Evolutionary conservation across 1,284 basidiomycete species (phyloP).

Genomic region (Megacollybia platyphylla): DNA sequence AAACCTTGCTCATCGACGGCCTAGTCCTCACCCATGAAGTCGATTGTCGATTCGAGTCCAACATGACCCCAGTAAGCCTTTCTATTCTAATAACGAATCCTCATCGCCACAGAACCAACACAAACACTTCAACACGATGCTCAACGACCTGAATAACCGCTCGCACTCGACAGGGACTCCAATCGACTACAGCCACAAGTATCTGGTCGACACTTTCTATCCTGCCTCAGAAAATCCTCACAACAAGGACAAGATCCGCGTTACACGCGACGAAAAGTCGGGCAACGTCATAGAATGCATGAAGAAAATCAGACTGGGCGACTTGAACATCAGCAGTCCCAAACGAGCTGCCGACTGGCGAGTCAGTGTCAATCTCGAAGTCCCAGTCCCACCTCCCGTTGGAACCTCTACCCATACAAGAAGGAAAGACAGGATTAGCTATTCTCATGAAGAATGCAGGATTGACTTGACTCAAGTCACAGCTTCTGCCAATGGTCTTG

Average conservation of each 20-base stretch:
- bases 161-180: slow-evolving; percentile 35
- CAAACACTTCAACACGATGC: slow-evolving; percentile 70
- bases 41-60: slow-evolving; percentile 78
- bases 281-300: slow-evolving; percentile 54
- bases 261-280: slow-evolving; percentile 75
- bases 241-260: slow-evolving; percentile 62
- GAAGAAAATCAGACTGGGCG: slow-evolving; percentile 74
- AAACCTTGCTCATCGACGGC: not conserved
- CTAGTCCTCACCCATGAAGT: slow-evolving; percentile 36
- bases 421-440: slow-evolving; percentile 86
- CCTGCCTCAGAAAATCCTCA: slow-evolving; percentile 24
- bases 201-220: slow-evolving; percentile 80
- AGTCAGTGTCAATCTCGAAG: slow-evolving; percentile 82
- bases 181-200: slow-evolving; percentile 69
- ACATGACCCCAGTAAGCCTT: slow-evolving; percentile 72
- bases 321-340: slow-evolving; percentile 82
- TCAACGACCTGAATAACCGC: slow-evolving; percentile 64
- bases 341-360: slow-evolving; percentile 82
- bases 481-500: slow-evolving; percentile 26
- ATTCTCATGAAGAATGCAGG: slow-evolving; percentile 83
- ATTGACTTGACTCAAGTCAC: slow-evolving; percentile 93
- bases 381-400: slow-evolving; percentile 50
- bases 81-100: slow-evolving; percentile 6
- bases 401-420: slow-evolving; percentile 48
- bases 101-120: slow-evolving; percentile 60